A percentile compares a stretch with the other conserved stretches of the same genome.
Conservation (phyloP, 768 basidiomycete genomes). For the Strobilomyces echinocephalus region DNA sequence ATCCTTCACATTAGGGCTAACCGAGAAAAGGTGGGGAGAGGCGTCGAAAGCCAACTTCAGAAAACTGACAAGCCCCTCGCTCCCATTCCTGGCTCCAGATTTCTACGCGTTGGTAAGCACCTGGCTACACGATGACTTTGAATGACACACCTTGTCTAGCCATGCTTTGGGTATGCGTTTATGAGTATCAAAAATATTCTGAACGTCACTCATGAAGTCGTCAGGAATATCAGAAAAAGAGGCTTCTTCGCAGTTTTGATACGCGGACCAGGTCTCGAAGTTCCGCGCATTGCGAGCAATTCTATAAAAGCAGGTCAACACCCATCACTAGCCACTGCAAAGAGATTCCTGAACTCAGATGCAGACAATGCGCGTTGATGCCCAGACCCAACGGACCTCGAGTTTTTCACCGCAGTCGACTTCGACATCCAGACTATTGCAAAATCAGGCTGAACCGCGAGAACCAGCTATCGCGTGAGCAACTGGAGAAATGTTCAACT, state of each 20-base stretch:
- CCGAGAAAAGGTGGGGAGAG: constrained; percentile 40
- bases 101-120: constrained; percentile 8
- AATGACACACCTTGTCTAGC: constrained; percentile 36
- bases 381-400: constrained; percentile 10
- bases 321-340: not conserved
- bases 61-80: constrained; percentile 20
- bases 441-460: not conserved
- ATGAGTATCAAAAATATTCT: constrained; percentile 36
- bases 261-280: constrained; percentile 49
- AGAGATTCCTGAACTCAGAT: constrained; percentile 36
- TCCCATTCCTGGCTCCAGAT: not conserved
- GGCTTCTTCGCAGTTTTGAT: constrained; percentile 48
- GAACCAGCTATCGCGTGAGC: constrained; percentile 1
- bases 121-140: not conserved
- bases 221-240: constrained; percentile 42
- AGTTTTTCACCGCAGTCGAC: constrained; percentile 6
- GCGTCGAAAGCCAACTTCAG: constrained; percentile 29
- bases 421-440: constrained; percentile 18
- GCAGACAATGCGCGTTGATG: constrained; percentile 40
- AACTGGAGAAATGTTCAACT: constrained; percentile 4
- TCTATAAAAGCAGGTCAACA: constrained; percentile 25
- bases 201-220: constrained; percentile 34
- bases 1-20: constrained; percentile 14
- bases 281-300: constrained; percentile 45
- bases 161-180: constrained; percentile 38